These are phyloP conservation scores for Calonectria leucothoes DNA, from an alignment of 2,329 filamentous ascomycete species.

Conservation along the genomic window DNA sequence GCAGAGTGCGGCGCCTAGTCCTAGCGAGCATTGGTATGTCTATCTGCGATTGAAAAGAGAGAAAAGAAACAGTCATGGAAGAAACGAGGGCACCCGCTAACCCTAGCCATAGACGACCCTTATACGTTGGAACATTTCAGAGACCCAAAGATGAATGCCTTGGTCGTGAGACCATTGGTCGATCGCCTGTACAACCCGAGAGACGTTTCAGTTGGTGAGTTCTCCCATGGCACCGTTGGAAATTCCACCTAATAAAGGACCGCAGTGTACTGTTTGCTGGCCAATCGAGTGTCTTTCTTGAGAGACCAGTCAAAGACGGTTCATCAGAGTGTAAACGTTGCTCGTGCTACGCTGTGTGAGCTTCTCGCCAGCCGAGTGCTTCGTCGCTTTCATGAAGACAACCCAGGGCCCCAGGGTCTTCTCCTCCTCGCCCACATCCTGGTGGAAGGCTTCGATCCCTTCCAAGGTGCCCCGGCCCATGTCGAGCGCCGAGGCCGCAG, in stretches of 20 bases:
- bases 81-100: conserved; percentile 14
- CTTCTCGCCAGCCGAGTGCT: conserved; percentile 75
- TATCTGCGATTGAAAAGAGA: neutral
- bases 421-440: conserved; percentile 75
- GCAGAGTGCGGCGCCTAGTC: conserved; percentile 42
- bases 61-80: neutral
- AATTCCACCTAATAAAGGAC: conserved; percentile 5
- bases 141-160: conserved; percentile 74
- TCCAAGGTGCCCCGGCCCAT: conserved; percentile 73
- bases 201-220: conserved; percentile 71
- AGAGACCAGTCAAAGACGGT: conserved; percentile 74
- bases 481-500: conserved; percentile 61
- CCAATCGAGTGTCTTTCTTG: conserved; percentile 77
- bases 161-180: conserved; percentile 76
- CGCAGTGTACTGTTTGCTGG: conserved; percentile 76
- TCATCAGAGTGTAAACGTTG: conserved; percentile 76
- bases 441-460: conserved; percentile 78
- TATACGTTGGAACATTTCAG: conserved; percentile 71
- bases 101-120: conserved; percentile 49
- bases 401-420: conserved; percentile 70
- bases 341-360: conserved; percentile 76
- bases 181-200: conserved; percentile 73
- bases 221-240: neutral
- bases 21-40: conserved; percentile 42
- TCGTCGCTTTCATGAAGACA: conserved; percentile 75